Conservation (phyloP, 768 basidiomycete species). For the Podaxis rugospora region DNA sequence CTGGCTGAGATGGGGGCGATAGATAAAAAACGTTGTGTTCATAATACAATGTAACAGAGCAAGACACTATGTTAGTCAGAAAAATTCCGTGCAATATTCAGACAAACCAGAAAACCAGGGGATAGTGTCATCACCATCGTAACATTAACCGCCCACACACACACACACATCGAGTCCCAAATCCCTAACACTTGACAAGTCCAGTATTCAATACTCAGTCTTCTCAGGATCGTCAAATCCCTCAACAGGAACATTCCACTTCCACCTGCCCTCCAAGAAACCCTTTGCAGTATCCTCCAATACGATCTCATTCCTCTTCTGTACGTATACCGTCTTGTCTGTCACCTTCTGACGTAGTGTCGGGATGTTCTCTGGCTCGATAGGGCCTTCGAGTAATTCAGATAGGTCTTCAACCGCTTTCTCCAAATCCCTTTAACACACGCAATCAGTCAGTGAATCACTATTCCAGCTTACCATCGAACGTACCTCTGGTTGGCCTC, state of each 20-base stretch:
- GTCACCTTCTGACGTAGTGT: conserved; percentile 87
- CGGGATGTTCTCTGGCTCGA: conserved; percentile 81
- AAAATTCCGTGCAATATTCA: background rate
- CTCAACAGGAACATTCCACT: conserved; percentile 69
- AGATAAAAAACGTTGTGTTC: background rate
- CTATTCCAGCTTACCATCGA: background rate
- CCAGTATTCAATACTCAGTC: background rate
- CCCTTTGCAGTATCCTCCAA: conserved; percentile 92
- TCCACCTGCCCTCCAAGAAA: conserved; percentile 82
- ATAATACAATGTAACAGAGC: background rate
- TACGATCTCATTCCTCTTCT: conserved; percentile 93
- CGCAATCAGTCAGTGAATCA: background rate
- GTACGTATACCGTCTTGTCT: conserved; percentile 97
- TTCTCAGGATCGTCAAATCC: conserved; percentile 59
- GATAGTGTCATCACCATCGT: background rate
- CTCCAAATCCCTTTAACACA: conserved; percentile 71
- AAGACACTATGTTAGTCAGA: background rate
- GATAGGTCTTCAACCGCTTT: conserved; percentile 93
- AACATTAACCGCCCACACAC: too few species aligned
- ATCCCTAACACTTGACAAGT: background rate
- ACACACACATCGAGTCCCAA: background rate
- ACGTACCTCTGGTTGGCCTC: conserved; percentile 92
- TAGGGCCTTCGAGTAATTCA: conserved; percentile 86
- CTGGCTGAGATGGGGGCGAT: background rate
- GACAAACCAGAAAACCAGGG: background rate